Percentiles rank a stretch among this genome's conserved stretches.
These are phyloP conservation scores for Phaeotremella skinneri DNA, from an alignment of 768 basidiomycete genomes.

Conservation along the genomic window DNA sequence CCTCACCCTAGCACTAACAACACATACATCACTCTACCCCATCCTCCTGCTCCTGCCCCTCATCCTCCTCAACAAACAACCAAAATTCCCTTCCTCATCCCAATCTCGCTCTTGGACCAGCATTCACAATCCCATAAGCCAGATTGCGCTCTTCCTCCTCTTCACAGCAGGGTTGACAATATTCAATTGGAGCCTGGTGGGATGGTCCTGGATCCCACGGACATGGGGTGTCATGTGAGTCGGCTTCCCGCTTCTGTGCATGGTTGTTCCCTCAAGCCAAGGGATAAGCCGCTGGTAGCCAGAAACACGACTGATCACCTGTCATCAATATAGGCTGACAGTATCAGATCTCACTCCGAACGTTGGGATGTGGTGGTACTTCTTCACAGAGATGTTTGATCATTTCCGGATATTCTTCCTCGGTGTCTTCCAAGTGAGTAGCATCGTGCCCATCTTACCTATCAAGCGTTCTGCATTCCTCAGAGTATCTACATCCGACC, in stretches of 20 bases:
- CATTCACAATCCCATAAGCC: not conserved
- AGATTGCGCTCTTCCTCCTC: slow-evolving; percentile 2
- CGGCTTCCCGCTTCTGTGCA: slow-evolving; percentile 4
- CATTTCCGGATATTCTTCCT: slow-evolving; percentile 95
- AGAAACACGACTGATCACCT: slow-evolving; percentile 8
- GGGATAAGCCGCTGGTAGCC: not conserved
- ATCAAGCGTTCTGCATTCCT: too few relatives aligned
- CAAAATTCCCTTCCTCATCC: not conserved
- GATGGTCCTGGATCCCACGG: slow-evolving; percentile 67
- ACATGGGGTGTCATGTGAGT: slow-evolving; percentile 84
- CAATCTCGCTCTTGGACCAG: not conserved
- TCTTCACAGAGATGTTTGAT: slow-evolving; percentile 99
- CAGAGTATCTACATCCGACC: too few relatives aligned
- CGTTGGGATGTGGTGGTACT: slow-evolving; percentile 96
- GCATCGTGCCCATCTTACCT: too few relatives aligned
- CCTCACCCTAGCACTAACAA: slow-evolving; percentile 66
- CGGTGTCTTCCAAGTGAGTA: slow-evolving; percentile 80
- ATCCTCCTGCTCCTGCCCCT: slow-evolving; percentile 66
- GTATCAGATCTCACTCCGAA: slow-evolving; percentile 91
- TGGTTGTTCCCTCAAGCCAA: not conserved
- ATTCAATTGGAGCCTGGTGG: slow-evolving; percentile 61
- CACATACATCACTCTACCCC: slow-evolving; percentile 72
- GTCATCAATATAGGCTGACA: slow-evolving; percentile 59
- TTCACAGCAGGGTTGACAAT: slow-evolving; percentile 33
- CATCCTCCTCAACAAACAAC: slow-evolving; percentile 62